Evolutionary conservation across 306 rosid genomes (phyloP).

Genomic region (Cicer judaicum): DNA sequence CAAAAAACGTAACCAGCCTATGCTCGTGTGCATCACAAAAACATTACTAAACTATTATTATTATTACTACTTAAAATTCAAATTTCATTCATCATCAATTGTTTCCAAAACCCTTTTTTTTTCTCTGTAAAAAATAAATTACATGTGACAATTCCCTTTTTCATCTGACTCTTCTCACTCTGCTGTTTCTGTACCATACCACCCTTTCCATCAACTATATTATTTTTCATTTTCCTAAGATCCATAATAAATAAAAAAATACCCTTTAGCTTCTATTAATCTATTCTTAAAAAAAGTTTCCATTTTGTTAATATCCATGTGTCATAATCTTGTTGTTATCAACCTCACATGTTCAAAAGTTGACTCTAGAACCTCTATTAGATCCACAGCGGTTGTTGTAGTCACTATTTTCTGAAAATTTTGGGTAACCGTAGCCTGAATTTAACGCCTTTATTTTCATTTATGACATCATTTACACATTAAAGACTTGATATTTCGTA

Average conservation of each 20-base stretch:
- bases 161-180: slow-evolving; percentile 5
- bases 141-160: neutral
- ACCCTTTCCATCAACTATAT: slow-evolving; percentile 6
- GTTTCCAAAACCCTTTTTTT: slow-evolving; percentile 23
- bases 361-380: slow-evolving; percentile 13
- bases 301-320: slow-evolving; percentile 42
- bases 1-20: too few relatives aligned
- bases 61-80: neutral
- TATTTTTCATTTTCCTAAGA: slow-evolving; percentile 14
- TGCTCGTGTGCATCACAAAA: too few relatives aligned
- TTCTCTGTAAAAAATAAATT: neutral
- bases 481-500: slow-evolving; percentile 32
- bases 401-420: neutral
- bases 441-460: slow-evolving; percentile 34
- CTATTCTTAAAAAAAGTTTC: slow-evolving; percentile 14
- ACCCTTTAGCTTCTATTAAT: slow-evolving; percentile 17
- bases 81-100: slow-evolving; percentile 7
- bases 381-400: slow-evolving; percentile 7
- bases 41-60: too few relatives aligned
- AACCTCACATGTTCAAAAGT: slow-evolving; percentile 24
- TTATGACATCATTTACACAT: slow-evolving; percentile 10
- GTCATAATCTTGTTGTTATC: slow-evolving; percentile 8
- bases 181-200: neutral
- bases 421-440: neutral
- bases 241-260: neutral